Evolutionary conservation across 2,329 filamentous ascomycete species (phyloP).

Genomic region (Cercospora citrullina): DNA sequence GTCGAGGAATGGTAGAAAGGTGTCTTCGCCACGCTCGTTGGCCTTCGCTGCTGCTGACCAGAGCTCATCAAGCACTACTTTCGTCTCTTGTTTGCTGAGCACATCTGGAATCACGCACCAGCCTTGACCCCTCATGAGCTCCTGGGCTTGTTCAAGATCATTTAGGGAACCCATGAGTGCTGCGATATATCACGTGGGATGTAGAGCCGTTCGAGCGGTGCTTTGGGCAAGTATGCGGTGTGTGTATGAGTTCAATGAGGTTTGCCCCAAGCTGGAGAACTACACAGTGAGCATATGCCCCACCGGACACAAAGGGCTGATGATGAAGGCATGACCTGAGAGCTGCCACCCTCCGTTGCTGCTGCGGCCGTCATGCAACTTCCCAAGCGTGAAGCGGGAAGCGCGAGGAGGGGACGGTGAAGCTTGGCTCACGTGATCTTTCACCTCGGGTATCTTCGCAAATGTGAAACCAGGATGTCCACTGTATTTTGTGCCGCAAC

Average conservation of each 20-base stretch:
- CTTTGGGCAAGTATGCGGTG: neutral
- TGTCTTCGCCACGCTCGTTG: neutral
- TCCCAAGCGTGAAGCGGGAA: neutral
- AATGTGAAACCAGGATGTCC: neutral
- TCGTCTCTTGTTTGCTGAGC: conserved; percentile 12
- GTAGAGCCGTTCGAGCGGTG: neutral
- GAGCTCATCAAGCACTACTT: neutral
- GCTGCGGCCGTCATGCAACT: neutral
- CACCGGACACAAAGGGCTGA: neutral
- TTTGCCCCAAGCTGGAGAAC: neutral
- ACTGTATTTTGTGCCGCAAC: neutral
- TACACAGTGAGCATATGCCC: neutral
- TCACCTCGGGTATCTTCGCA: neutral
- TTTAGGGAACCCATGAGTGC: conserved; percentile 20
- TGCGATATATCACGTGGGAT: neutral
- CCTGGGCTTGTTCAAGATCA: conserved; percentile 25
- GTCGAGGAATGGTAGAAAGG: neutral
- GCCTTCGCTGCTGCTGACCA: neutral
- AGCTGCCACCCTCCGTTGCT: neutral
- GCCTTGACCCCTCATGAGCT: conserved; percentile 11
- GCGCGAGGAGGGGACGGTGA: neutral
- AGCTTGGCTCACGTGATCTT: neutral
- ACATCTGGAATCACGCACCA: conserved; percentile 20
- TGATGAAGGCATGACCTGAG: neutral
- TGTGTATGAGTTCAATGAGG: neutral